Percentiles rank a stretch among this genome's conserved stretches.
Evolutionary conservation across 2,329 filamentous ascomycete species (phyloP).

Genomic region (Penicillium sp.): DNA sequence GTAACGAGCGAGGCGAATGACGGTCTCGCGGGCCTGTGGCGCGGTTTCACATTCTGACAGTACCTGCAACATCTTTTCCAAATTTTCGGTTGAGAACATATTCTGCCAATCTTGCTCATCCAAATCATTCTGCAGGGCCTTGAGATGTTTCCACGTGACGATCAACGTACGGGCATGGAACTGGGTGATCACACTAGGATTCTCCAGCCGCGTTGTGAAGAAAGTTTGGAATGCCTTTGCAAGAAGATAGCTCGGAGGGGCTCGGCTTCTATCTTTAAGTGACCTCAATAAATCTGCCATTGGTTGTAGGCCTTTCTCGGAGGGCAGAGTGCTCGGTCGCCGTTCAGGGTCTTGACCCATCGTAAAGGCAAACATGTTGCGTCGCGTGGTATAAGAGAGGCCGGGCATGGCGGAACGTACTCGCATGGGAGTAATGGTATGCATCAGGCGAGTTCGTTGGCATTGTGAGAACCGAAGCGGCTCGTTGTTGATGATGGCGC

Average conservation of each 20-base stretch:
- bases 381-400: slow-evolving; percentile 39
- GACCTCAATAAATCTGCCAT: slow-evolving; percentile 69
- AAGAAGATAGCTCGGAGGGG: slow-evolving; percentile 65
- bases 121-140: slow-evolving; percentile 36
- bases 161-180: slow-evolving; percentile 64
- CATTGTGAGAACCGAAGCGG: slow-evolving; percentile 44
- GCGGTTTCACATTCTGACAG: slow-evolving; percentile 38
- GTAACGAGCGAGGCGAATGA: slow-evolving; percentile 44
- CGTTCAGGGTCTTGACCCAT: slow-evolving; percentile 50
- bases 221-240: slow-evolving; percentile 65
- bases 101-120: slow-evolving; percentile 34
- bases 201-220: slow-evolving; percentile 57
- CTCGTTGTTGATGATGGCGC: slow-evolving; percentile 47
- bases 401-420: slow-evolving; percentile 29
- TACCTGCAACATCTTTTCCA: slow-evolving; percentile 44
- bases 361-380: slow-evolving; percentile 37
- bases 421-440: slow-evolving; percentile 32
- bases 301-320: slow-evolving; percentile 62
- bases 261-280: slow-evolving; percentile 63
- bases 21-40: slow-evolving; percentile 38
- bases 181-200: slow-evolving; percentile 58
- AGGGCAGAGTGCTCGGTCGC: slow-evolving; percentile 61
- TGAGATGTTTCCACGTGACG: slow-evolving; percentile 63
- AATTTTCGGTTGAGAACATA: slow-evolving; percentile 41
- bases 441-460: slow-evolving; percentile 34